A percentile compares a stretch with the other conserved stretches of the same genome.
phyloP scores from a whole-genome alignment of 2,329 filamentous ascomycete species.

The Sporothrix pallida region DNA sequence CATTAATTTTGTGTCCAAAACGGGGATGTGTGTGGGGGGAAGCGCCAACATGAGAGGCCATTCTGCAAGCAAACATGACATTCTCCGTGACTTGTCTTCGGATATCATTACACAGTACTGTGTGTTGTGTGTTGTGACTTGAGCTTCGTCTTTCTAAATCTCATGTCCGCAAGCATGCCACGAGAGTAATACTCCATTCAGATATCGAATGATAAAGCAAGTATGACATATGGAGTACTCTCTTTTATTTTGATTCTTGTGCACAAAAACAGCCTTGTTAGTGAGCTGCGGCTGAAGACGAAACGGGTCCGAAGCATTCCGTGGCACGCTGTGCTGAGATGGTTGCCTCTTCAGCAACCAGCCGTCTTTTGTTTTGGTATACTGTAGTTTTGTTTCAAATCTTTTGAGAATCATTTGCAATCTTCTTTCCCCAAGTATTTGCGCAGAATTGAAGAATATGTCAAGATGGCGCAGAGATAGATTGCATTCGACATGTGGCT shows the following conservation, averaged over 20 bases:
- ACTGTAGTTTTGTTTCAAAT: not conserved
- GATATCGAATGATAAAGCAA: no score
- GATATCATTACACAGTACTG: not conserved
- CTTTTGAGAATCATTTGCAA: not conserved
- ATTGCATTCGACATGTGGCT: conserved; percentile 2
- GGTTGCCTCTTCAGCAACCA: not conserved
- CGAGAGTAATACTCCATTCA: no score
- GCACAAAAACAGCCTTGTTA: not conserved
- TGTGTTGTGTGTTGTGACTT: not conserved
- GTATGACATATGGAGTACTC: no score
- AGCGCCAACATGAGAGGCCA: not conserved
- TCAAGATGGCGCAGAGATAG: not conserved
- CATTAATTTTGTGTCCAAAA: not conserved
- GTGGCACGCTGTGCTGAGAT: not conserved
- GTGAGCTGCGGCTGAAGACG: conserved; percentile 15
- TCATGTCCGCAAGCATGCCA: no score
- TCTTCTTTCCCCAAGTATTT: not conserved
- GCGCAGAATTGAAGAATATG: not conserved
- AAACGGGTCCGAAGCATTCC: conserved; percentile 4
- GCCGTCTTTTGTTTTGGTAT: not conserved
- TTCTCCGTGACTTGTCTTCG: no score
- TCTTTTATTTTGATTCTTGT: no score
- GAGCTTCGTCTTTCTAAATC: no score
- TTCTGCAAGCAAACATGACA: not conserved
- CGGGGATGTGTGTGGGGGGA: conserved; percentile 5